Base-by-base conservation (phyloP, 176 grass and related monocot genomes). In the Elaeis guineensis region DNA sequence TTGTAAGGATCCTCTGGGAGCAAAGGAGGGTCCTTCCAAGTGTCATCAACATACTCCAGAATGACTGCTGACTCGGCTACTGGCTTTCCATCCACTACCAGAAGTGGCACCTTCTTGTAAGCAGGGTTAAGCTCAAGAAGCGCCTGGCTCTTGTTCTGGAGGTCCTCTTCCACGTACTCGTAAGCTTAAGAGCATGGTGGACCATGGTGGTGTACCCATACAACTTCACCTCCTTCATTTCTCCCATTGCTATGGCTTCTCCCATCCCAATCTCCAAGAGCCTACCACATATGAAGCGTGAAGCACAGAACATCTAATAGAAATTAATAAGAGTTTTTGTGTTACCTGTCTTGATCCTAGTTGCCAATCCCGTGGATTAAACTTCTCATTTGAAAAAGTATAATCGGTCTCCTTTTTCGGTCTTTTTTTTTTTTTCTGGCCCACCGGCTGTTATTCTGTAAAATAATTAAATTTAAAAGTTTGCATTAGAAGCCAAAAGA, bases 21-120 rank as follows among this genome's bases (percentile, higher is more conserved):
- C 2, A 81, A 63, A 21, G 63, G 72, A 49, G 53, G 35, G 21
- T 68, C 44, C 20, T 57, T 56, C 78, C 78, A 81, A 4, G 5
- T 25, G 5, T 81, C 72, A 30, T 81, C 71, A 19, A 81, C 50
- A 39, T 64, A 81, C 17, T 70, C 58, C 17, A 81, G 24, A 32
- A 81, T 75, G 20, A 81, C 4, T 5, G 52, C 18, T 3, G 78
- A 81, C 29, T 81, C 78, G 0, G 72, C 55, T 5, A 81, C 25
- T 0, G 78, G 71, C 23, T 64, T 52, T 3, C 78, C 78, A 17
- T 75, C 78, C 4, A 81, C 65, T 19, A 54, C 71, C 3, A 81
- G 71, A 53, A 67, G 32, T 18, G 78, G 78, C 15, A 81, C 78
- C 59, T 81, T 81, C 58, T 81, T 81, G 52, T 81, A 17, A 18